Base-by-base conservation (phyloP, 345 rosid species). In the Melaleuca quinquenervia region DNA sequence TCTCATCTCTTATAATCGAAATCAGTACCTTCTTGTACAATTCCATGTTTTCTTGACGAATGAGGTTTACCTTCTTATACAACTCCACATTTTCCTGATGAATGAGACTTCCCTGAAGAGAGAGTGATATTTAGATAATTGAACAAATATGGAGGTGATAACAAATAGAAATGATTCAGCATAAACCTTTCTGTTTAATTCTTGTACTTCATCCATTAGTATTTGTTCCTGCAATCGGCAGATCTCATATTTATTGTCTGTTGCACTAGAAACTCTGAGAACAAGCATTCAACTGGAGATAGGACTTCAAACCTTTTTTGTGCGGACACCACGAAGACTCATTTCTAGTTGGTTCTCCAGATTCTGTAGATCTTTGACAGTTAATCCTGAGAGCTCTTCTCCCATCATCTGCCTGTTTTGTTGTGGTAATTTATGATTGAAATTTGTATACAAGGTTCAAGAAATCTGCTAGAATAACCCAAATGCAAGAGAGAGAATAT, bases 381-480 rank as follows among this genome's bases (percentile, higher is more conserved):
- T 86, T 88, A 95, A 90, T 49, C 94, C 93, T 24, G 96, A 93
- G 87, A 95, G 96, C 87, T 91, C 94, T 90, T 94, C 93, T 7
- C 98, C 98, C 98, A 94, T 94, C 94, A 95, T 91, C 89, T 94
- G 91, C 92, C 98, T 95, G 93, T 85, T 83, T 55, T 32, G 53
- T 62, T 36, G 41, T n/a, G 41, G 83, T 82, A 48, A 51, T 62
- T 48, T 84, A 64, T 12, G 27, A 70, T 60, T 86, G 36, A 80
- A 56, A 36, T 52, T 41, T 45, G 41, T 48, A 26, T 3, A 54
- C 36, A 44, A 54, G 58, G 32, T 27, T 52, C 26, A n/a, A 58
- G 36, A 58, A 58, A 58, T 58, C 70, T 9, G 80, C 80, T 70
- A 70, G 48, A 18, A 36, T 18, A 70, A 36, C 7, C 36, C 80